A percentile compares a stretch with the other conserved stretches of the same genome.
These are phyloP conservation scores for Colletotrichum tanaceti DNA, from an alignment of 2,329 filamentous ascomycete genomes.

Conservation along the genomic window DNA sequence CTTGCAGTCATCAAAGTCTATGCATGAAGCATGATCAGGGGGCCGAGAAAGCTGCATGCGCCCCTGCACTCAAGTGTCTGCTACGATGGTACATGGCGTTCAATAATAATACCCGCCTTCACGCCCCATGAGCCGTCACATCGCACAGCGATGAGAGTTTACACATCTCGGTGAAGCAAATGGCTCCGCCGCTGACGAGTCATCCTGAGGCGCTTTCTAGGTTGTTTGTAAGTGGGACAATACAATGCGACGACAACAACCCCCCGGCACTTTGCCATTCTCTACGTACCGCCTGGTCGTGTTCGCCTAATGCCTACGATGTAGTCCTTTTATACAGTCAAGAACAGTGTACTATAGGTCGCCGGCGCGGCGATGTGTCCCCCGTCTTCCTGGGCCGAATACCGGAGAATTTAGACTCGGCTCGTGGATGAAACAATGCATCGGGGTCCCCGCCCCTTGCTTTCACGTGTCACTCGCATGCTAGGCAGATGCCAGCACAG, in stretches of 20 bases:
- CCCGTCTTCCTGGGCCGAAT: conserved; percentile 21
- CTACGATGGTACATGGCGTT: too few species aligned
- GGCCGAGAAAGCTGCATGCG: background rate
- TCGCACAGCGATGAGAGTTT: background rate
- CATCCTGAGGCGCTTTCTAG: background rate
- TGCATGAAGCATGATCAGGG: background rate
- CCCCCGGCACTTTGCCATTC: background rate
- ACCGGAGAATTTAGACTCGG: conserved; percentile 36
- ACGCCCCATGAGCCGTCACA: background rate
- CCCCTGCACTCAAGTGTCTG: too few species aligned
- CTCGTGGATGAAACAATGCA: conserved; percentile 36
- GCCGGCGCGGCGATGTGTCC: background rate
- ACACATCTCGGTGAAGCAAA: background rate
- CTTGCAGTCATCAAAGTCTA: background rate
- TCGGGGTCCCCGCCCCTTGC: conserved; percentile 38
- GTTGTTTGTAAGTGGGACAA: conserved; percentile 3
- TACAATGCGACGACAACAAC: conserved; percentile 3
- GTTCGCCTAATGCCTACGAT: conserved; percentile 20
- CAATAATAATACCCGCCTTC: background rate
- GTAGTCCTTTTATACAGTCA: too few species aligned
- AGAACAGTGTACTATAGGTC: too few species aligned
- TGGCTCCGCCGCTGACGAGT: background rate
- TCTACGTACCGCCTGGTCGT: background rate
- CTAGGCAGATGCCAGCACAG: conserved; percentile 37
- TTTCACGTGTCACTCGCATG: conserved; percentile 25